Evolutionary conservation across 2,329 filamentous ascomycete genomes (phyloP).

Genomic region (Cladosporium sp.): DNA sequence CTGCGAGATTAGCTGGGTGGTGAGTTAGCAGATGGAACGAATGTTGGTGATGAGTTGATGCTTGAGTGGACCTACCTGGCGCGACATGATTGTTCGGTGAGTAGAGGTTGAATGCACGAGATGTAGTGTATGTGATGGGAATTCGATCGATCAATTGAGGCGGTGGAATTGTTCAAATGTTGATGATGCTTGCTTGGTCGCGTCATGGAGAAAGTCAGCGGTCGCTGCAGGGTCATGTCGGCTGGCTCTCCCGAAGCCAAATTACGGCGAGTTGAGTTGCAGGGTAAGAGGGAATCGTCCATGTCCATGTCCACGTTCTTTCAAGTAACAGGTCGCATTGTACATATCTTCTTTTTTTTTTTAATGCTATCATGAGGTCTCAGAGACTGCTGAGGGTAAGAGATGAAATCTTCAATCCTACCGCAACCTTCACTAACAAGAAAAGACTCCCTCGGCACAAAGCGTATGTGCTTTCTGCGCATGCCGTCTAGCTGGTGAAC

Average conservation of each 20-base stretch:
- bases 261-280: background rate
- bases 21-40: constrained; percentile 14
- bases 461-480: constrained; percentile 38
- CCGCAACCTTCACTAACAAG: constrained; percentile 1
- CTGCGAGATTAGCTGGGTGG: constrained; percentile 39
- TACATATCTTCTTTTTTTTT: constrained; percentile 5
- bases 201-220: constrained; percentile 9
- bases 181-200: background rate
- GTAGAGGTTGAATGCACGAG: background rate
- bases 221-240: constrained; percentile 11
- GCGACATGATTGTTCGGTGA: constrained; percentile 26
- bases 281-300: background rate
- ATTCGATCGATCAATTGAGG: background rate
- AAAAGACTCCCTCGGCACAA: constrained; percentile 28
- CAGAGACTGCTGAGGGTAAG: constrained; percentile 33
- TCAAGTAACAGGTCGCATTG: background rate
- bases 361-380: constrained; percentile 27
- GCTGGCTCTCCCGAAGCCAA: constrained; percentile 14
- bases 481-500: constrained; percentile 29
- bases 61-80: constrained; percentile 23
- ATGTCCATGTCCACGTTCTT: background rate
- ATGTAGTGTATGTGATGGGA: background rate
- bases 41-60: background rate
- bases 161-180: background rate
- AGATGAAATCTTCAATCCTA: background rate